A percentile compares a stretch with the other conserved stretches of the same genome.
These are phyloP conservation scores for Ganoderma meredithae DNA, from an alignment of 1,284 basidiomycete species.

Conservation along the genomic window DNA sequence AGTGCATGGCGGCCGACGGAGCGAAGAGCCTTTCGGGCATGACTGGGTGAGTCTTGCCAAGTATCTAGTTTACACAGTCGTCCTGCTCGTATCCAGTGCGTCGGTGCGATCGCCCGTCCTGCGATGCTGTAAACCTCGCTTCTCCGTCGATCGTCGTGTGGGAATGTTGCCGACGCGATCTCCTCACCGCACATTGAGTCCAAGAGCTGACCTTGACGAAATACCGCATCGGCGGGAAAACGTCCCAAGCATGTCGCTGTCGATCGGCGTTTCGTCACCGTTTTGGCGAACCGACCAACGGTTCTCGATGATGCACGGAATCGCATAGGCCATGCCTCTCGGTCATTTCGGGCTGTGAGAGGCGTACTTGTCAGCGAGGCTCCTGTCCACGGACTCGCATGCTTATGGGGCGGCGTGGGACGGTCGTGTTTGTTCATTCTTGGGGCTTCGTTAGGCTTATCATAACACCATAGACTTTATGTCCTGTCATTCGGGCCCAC, in stretches of 20 bases:
- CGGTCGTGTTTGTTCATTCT: too few relatives aligned
- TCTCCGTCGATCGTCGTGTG: conserved; percentile 2
- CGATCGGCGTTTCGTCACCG: not conserved
- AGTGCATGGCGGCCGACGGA: not conserved
- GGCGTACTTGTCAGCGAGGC: not conserved
- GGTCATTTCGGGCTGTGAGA: not conserved
- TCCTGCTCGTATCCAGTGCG: not conserved
- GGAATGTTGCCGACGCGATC: not conserved
- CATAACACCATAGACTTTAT: too few relatives aligned
- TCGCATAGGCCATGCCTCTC: not conserved
- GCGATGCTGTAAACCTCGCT: not conserved
- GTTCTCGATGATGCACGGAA: not conserved
- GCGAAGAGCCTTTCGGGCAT: not conserved
- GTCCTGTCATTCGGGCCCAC: too few relatives aligned
- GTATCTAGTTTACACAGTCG: not conserved
- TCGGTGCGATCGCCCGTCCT: not conserved
- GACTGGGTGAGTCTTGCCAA: not conserved
- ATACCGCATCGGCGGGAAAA: not conserved
- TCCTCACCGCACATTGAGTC: not conserved
- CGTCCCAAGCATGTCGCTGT: not conserved
- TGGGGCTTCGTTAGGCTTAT: too few relatives aligned
- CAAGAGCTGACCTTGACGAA: not conserved
- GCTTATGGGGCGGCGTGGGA: too few relatives aligned
- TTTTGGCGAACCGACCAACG: not conserved
- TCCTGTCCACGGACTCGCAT: too few relatives aligned